Conservation (phyloP, 2,329 filamentous ascomycete genomes). For the Rhynchosporium secalis region DNA sequence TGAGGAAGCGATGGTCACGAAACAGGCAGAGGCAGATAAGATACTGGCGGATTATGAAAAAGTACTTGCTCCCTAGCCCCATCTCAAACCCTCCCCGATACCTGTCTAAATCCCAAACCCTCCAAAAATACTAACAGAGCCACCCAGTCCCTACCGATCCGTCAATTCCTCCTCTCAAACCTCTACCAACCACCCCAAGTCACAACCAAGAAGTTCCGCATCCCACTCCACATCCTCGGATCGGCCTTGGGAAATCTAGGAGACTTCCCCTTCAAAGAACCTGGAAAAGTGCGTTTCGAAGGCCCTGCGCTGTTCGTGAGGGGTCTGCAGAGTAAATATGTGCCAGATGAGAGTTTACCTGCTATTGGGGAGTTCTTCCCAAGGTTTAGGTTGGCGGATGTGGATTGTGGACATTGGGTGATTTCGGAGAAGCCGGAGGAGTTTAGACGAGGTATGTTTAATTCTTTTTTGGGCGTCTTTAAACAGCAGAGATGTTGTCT, state of each 20-base stretch:
- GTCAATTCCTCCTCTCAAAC: constrained; percentile 91
- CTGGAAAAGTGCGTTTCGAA: constrained; percentile 65
- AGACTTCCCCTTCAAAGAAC: constrained; percentile 83
- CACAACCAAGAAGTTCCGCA: constrained; percentile 69
- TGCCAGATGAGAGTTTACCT: constrained; percentile 78
- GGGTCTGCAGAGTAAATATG: constrained; percentile 74
- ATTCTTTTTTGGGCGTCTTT: background rate
- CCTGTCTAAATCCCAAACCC: no score
- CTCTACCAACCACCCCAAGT: constrained; percentile 55
- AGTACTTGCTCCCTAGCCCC: constrained; percentile 42
- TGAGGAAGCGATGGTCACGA: constrained; percentile 65
- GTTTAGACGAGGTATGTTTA: constrained; percentile 67
- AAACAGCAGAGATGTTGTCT: background rate
- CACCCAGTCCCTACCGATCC: constrained; percentile 65
- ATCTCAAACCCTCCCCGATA: background rate
- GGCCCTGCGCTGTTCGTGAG: constrained; percentile 81
- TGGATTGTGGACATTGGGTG: constrained; percentile 84
- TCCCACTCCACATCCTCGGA: constrained; percentile 73
- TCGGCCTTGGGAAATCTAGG: constrained; percentile 68
- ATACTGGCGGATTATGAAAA: constrained; percentile 75
- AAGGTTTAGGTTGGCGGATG: constrained; percentile 67
- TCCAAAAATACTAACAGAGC: background rate
- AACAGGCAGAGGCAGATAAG: constrained; percentile 74
- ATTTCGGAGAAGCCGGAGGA: constrained; percentile 84
- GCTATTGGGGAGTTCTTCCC: constrained; percentile 82